These are phyloP conservation scores for Brasilioporus rufonigricans DNA, from an alignment of 768 basidiomycete species.

Conservation along the genomic window DNA sequence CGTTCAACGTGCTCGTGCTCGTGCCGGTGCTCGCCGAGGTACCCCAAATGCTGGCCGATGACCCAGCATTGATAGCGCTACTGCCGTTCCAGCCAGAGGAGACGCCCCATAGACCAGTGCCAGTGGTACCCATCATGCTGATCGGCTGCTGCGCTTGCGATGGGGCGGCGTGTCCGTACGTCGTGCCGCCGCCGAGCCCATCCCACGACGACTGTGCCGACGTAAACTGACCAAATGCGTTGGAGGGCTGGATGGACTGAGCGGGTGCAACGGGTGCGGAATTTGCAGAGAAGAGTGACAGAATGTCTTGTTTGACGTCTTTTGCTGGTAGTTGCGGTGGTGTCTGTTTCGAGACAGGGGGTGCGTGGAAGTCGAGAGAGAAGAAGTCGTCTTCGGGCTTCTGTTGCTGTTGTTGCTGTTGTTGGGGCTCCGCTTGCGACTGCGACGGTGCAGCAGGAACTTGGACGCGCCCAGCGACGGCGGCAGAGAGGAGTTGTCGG, in stretches of 20 bases:
- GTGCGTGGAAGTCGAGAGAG: slow-evolving; percentile 80
- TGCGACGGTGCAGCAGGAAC: slow-evolving; percentile 3
- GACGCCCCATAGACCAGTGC: slow-evolving; percentile 65
- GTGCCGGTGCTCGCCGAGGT: too few relatives aligned
- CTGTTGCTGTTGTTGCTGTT: slow-evolving; percentile 21
- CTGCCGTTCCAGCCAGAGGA: too few relatives aligned
- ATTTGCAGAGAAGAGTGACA: slow-evolving; percentile 78
- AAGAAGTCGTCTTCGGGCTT: slow-evolving; percentile 67
- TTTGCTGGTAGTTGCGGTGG: slow-evolving; percentile 46
- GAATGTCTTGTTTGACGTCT: slow-evolving; percentile 81
- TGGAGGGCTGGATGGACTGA: slow-evolving; percentile 22
- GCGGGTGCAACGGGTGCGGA: slow-evolving; percentile 31
- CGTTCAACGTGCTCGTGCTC: too few relatives aligned
- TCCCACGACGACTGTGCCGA: slow-evolving; percentile 30
- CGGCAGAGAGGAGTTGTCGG: slow-evolving; percentile 27
- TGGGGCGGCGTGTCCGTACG: neutral
- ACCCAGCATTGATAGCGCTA: too few relatives aligned
- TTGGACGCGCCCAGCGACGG: slow-evolving; percentile 39
- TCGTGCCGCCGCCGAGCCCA: slow-evolving; percentile 8
- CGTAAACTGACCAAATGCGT: slow-evolving; percentile 39
- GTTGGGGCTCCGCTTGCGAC: slow-evolving; percentile 13
- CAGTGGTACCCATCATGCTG: slow-evolving; percentile 54
- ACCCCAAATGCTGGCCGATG: slow-evolving; percentile 36
- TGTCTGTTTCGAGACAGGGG: slow-evolving; percentile 35
- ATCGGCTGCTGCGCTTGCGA: slow-evolving; percentile 32